phyloP scores from a whole-genome alignment of 176 grass and related monocot genomes.

The Eleusine coracana region DNA sequence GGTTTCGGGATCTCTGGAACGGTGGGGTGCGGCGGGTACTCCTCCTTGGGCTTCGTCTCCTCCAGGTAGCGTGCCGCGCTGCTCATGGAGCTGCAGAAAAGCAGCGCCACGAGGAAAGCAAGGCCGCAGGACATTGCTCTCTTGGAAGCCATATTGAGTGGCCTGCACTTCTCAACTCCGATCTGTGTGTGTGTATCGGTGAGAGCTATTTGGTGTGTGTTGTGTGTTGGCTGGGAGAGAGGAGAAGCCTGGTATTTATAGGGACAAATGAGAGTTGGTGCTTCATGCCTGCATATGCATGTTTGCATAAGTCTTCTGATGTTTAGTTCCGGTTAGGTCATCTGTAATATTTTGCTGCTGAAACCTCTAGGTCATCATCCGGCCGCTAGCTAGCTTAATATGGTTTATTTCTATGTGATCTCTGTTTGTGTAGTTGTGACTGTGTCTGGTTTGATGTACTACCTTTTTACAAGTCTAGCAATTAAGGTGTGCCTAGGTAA shows the following conservation, averaged over 20 bases:
- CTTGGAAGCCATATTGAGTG: slow-evolving; percentile 30
- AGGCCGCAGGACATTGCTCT: slow-evolving; percentile 2
- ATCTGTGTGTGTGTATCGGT: slow-evolving; percentile 1
- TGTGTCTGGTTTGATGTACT: not conserved
- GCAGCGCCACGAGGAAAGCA: slow-evolving; percentile 26
- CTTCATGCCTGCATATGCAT: not conserved
- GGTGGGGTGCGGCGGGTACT: slow-evolving; percentile 3
- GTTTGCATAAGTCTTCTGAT: not conserved
- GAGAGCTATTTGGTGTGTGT: not conserved
- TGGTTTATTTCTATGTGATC: not conserved
- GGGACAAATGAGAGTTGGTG: not conserved
- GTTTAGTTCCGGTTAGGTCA: slow-evolving; percentile 15
- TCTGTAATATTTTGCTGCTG: slow-evolving; percentile 1
- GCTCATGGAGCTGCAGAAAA: slow-evolving; percentile 33
- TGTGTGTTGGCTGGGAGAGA: slow-evolving; percentile 16
- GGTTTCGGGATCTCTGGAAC: not conserved
- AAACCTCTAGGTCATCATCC: not conserved
- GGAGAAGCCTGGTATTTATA: slow-evolving; percentile 29
- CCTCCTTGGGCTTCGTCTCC: slow-evolving; percentile 33
- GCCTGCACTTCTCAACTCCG: not conserved
- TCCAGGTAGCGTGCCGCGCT: slow-evolving; percentile 29
- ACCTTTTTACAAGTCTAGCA: not conserved
- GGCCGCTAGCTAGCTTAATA: not conserved
- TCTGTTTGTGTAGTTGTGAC: not conserved
- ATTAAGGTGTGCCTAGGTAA: not conserved